Evolutionary conservation across 495 filamentous ascomycete genomes (phyloP).

Genomic region (Aspergillus coremiiformis): DNA sequence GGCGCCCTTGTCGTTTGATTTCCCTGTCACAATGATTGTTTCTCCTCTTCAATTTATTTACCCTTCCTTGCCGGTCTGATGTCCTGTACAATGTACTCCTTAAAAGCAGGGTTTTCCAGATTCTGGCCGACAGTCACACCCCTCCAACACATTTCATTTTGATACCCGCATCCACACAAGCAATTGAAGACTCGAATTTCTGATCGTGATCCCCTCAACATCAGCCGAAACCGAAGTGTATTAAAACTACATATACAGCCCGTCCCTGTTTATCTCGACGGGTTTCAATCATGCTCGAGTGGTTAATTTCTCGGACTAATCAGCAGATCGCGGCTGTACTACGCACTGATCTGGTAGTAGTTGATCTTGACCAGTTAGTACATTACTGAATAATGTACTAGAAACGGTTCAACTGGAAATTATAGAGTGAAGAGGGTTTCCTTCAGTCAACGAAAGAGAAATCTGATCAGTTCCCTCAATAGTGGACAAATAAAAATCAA

Average conservation of each 20-base stretch:
- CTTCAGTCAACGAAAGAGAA: neutral
- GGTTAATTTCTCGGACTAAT: neutral
- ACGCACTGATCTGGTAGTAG: neutral
- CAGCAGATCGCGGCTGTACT: neutral
- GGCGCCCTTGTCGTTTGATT: constrained; percentile 15
- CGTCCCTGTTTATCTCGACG: neutral
- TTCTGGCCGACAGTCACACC: neutral
- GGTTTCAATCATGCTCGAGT: neutral
- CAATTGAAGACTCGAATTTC: too few relatives aligned
- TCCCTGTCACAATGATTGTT: constrained; percentile 12
- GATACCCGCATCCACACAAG: too few relatives aligned
- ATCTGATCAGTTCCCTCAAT: neutral
- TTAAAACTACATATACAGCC: neutral
- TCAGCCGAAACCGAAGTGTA: neutral
- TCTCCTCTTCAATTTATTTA: constrained; percentile 6
- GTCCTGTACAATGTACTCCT: neutral
- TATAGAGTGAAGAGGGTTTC: too few relatives aligned
- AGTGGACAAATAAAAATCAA: constrained; percentile 1
- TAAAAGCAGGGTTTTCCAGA: neutral
- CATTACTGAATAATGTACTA: neutral
- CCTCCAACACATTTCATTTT: too few relatives aligned
- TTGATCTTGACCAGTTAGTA: neutral
- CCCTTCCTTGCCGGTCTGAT: constrained; percentile 3
- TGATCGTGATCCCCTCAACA: neutral
- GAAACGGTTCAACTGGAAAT: neutral